phyloP scores from a whole-genome alignment of 148 eudicot genomes.

The Rhododendron simsii region DNA sequence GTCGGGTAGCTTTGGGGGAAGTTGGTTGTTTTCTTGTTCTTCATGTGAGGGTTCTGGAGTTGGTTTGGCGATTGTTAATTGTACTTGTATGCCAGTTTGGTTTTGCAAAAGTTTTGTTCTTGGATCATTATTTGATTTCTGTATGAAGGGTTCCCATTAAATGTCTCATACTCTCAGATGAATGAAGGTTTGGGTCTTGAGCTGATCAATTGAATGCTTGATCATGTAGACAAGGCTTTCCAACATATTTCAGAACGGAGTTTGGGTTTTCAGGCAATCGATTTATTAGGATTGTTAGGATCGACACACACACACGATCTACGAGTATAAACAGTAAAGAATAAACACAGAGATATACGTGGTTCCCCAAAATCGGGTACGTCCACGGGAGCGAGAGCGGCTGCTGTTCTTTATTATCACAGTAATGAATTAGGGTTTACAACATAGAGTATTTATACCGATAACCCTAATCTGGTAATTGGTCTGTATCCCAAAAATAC shows the following conservation, averaged over 20 bases:
- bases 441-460: no score
- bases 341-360: no score
- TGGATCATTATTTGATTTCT: neutral
- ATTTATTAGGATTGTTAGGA: no score
- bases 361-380: no score
- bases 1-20: neutral
- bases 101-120: neutral
- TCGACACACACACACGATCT: no score
- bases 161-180: neutral
- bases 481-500: no score
- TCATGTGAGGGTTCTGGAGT: neutral
- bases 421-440: no score
- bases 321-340: no score
- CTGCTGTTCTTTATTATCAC: no score
- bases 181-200: neutral
- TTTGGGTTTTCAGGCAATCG: neutral
- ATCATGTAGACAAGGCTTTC: neutral
- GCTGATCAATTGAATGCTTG: neutral
- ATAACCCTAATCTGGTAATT: no score
- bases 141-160: neutral
- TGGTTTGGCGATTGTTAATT: neutral
- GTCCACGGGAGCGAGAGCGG: no score
- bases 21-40: neutral
- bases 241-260: neutral
- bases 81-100: neutral